Conservation (phyloP, 2,329 filamentous ascomycete species). For the Aspergillus latus region DNA sequence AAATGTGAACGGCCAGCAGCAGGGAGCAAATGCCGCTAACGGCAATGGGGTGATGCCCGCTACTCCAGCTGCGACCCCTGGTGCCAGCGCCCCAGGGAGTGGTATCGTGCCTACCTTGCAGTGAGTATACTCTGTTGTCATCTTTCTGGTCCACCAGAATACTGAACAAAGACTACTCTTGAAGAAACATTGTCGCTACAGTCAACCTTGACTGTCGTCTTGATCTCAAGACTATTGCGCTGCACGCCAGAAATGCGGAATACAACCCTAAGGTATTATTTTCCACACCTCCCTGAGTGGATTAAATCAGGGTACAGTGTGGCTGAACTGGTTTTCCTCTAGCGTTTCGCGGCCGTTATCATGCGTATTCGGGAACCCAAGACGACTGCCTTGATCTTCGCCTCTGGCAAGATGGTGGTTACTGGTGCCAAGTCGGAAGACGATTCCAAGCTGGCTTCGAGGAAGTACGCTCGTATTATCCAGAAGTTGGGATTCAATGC, state of each 20-base stretch:
- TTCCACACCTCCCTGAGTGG: slow-evolving; percentile 36
- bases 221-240: slow-evolving; percentile 97
- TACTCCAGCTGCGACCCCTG: slow-evolving; percentile 90
- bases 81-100: slow-evolving; percentile 76
- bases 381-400: slow-evolving; percentile 96
- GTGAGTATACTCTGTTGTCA: slow-evolving; percentile 70
- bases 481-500: slow-evolving; percentile 99
- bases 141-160: slow-evolving; percentile 46
- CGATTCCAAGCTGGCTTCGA: slow-evolving; percentile 91
- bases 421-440: slow-evolving; percentile 98
- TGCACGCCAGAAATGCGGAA: slow-evolving; percentile 97
- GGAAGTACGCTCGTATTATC: slow-evolving; percentile 98
- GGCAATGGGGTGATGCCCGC: slow-evolving; percentile 81
- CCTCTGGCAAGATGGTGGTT: slow-evolving; percentile 98
- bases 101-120: slow-evolving; percentile 91
- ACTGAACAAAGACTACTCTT: slow-evolving; percentile 47
- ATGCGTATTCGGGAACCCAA: slow-evolving; percentile 99
- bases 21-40: slow-evolving; percentile 59
- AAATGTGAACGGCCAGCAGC: slow-evolving; percentile 53
- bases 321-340: slow-evolving; percentile 48
- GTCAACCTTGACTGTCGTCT: slow-evolving; percentile 97
- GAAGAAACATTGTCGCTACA: slow-evolving; percentile 97
- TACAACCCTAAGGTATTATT: slow-evolving; percentile 90
- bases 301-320: slow-evolving; percentile 40
- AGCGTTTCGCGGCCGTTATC: slow-evolving; percentile 98